Evolutionary conservation across 2,329 filamentous ascomycete genomes (phyloP).

Genomic region (Thelonectria discophora): DNA sequence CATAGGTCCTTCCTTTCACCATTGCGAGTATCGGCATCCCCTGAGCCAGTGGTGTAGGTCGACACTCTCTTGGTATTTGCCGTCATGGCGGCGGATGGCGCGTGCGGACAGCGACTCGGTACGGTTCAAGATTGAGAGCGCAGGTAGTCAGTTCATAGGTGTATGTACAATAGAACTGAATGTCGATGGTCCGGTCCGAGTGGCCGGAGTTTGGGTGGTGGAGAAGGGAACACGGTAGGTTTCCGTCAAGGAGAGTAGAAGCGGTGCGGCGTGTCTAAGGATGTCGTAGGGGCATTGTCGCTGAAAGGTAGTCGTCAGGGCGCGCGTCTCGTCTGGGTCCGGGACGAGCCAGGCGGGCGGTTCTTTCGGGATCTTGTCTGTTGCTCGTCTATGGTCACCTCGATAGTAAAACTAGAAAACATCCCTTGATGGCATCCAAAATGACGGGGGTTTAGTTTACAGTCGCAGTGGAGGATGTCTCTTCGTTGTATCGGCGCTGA

Average conservation of each 20-base stretch:
- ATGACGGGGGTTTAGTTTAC: slow-evolving; percentile 22
- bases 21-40: slow-evolving; percentile 65
- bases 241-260: slow-evolving; percentile 24
- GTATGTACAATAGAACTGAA: slow-evolving; percentile 18
- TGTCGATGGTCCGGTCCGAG: slow-evolving; percentile 6
- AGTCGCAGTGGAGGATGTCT: slow-evolving; percentile 7
- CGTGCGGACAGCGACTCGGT: slow-evolving; percentile 27
- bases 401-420: slow-evolving; percentile 29
- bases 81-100: slow-evolving; percentile 53
- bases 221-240: slow-evolving; percentile 31
- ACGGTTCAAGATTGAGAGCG: slow-evolving; percentile 16
- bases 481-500: not conserved
- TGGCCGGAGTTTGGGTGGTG: slow-evolving; percentile 16
- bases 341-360: slow-evolving; percentile 9
- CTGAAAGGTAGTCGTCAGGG: slow-evolving; percentile 24
- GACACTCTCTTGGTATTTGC: slow-evolving; percentile 65
- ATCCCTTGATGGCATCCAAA: slow-evolving; percentile 36
- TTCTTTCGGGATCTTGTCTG: slow-evolving; percentile 12
- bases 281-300: slow-evolving; percentile 43
- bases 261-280: slow-evolving; percentile 32
- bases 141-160: slow-evolving; percentile 22
- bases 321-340: slow-evolving; percentile 11
- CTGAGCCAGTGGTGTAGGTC: slow-evolving; percentile 66
- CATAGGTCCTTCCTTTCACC: slow-evolving; percentile 88
- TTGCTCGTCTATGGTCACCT: slow-evolving; percentile 26